Conservation (phyloP, 352 stramenopile genomes). For the Globisporangium alternatum region DNA sequence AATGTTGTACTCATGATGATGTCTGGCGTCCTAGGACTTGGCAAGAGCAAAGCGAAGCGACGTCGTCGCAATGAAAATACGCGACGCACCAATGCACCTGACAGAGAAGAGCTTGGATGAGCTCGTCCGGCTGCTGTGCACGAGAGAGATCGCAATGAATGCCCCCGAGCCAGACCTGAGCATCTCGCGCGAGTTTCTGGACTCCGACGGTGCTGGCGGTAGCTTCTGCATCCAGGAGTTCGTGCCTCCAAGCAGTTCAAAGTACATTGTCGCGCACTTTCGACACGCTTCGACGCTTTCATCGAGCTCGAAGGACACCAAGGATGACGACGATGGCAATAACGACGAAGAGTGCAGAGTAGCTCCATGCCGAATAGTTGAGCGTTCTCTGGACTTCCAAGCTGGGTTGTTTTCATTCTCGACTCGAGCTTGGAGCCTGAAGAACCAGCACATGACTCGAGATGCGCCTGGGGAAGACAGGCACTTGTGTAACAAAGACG, state of each 20-base stretch:
- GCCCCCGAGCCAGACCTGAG: constrained; percentile 17
- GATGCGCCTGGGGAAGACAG: not conserved
- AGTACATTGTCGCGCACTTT: constrained; percentile 10
- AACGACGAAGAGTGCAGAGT: not conserved
- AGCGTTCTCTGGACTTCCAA: not conserved
- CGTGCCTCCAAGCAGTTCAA: not conserved
- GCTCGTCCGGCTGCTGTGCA: constrained; percentile 25
- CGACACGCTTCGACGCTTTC: not conserved
- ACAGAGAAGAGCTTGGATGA: constrained; percentile 23
- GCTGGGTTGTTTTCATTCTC: constrained; percentile 5
- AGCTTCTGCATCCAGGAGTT: constrained; percentile 36
- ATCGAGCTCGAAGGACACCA: not conserved
- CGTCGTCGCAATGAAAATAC: constrained; percentile 20
- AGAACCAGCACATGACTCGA: not conserved
- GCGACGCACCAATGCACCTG: constrained; percentile 12
- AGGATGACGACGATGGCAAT: not conserved
- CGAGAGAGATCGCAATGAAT: constrained; percentile 29
- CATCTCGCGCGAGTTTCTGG: constrained; percentile 16
- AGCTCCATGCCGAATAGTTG: not conserved
- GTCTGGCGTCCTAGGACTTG: constrained; percentile 16
- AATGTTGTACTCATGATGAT: not conserved
- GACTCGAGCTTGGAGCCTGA: not conserved
- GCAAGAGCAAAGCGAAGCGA: constrained; percentile 5
- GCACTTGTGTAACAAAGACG: not conserved
- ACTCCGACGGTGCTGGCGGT: not conserved